Percentiles rank a stretch among this genome's conserved stretches.
Evolutionary conservation across 108 stramenopile species (phyloP).

Genomic region (Nitzschia palea): DNA sequence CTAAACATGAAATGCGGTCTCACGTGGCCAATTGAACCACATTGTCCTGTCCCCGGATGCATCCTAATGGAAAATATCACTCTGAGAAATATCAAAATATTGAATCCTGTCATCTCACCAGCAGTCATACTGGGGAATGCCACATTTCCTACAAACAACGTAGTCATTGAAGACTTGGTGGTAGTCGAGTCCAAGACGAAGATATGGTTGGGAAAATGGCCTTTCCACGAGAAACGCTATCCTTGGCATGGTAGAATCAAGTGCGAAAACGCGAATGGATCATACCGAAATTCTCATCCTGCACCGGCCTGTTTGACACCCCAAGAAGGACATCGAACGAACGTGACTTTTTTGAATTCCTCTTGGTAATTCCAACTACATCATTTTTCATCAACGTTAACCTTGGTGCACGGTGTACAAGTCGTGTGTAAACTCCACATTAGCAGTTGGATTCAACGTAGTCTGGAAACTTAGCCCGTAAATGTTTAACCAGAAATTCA

Average conservation of each 20-base stretch:
- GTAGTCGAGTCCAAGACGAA: constrained; percentile 26
- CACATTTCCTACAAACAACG: constrained; percentile 39
- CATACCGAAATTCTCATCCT: constrained; percentile 19
- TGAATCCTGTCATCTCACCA: constrained; percentile 34
- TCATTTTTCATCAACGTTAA: not conserved
- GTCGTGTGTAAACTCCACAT: no score
- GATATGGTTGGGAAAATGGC: constrained; percentile 31
- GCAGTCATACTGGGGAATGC: constrained; percentile 38
- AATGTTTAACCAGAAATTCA: constrained; percentile 54
- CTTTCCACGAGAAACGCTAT: constrained; percentile 23
- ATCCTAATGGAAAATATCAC: constrained; percentile 31
- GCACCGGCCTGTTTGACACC: constrained; percentile 17
- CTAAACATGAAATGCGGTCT: constrained; percentile 20
- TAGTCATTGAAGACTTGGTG: constrained; percentile 34
- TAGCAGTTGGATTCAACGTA: constrained; percentile 11
- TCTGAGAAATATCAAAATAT: constrained; percentile 31
- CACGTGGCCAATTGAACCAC: constrained; percentile 17
- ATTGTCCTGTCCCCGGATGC: constrained; percentile 35
- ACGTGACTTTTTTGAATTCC: not conserved
- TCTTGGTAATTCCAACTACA: not conserved
- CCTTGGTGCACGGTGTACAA: no score
- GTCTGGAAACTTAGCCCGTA: constrained; percentile 55
- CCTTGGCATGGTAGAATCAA: constrained; percentile 22
- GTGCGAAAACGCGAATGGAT: constrained; percentile 7
- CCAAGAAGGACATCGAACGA: not conserved